phyloP scores from a whole-genome alignment of 352 stramenopile species.

The Pythium monospermum region DNA sequence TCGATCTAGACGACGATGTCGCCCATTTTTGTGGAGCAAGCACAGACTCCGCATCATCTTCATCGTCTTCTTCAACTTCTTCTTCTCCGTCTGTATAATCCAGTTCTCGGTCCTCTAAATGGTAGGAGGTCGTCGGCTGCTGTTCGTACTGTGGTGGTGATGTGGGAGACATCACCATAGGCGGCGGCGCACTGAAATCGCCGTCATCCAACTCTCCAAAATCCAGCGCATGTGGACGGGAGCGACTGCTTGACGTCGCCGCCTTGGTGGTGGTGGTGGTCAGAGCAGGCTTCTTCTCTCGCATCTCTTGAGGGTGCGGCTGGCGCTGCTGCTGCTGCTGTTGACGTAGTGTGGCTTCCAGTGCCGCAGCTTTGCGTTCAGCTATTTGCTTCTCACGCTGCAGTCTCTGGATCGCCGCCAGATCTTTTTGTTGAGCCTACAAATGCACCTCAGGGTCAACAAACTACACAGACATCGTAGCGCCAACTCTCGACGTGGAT shows the following conservation, averaged over 20 bases:
- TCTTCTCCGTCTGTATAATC: slow-evolving; percentile 11
- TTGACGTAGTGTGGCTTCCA: slow-evolving; percentile 23
- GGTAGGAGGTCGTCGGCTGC: background rate
- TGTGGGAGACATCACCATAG: background rate
- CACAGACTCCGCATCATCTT: too few relatives aligned
- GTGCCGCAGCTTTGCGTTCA: slow-evolving; percentile 24
- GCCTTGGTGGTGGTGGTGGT: background rate
- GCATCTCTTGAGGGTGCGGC: too few relatives aligned
- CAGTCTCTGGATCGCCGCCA: slow-evolving; percentile 30
- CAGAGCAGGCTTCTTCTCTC: too few relatives aligned
- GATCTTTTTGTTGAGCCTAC: slow-evolving; percentile 34
- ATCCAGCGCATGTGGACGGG: background rate
- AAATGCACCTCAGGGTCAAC: too few relatives aligned
- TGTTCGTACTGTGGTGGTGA: slow-evolving; percentile 1
- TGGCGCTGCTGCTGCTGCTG: background rate
- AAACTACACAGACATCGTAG: too few relatives aligned
- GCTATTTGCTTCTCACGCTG: slow-evolving; percentile 32
- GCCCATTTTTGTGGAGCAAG: slow-evolving; percentile 5
- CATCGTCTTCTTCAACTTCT: background rate
- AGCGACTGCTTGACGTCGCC: too few relatives aligned
- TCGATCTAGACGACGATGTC: background rate
- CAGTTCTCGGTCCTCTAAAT: background rate
- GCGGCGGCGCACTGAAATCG: slow-evolving; percentile 16
- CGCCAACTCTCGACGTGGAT: background rate
- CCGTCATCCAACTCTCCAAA: slow-evolving; percentile 10